Conservation (phyloP, 1,284 basidiomycete species). For the Cerioporus squamosus region DNA sequence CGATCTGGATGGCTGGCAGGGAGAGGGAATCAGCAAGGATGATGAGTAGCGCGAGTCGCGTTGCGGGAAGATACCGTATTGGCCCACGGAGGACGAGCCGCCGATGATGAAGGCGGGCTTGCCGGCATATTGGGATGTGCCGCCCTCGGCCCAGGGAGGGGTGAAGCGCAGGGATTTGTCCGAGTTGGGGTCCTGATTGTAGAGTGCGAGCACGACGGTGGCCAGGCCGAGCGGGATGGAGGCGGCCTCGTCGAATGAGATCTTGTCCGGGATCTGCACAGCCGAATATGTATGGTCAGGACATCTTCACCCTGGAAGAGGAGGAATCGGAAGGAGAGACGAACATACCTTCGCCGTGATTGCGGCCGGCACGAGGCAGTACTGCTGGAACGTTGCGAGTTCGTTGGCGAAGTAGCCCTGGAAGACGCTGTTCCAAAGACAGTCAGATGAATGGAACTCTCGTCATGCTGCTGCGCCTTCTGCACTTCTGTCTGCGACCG, state of each 20-base stretch:
- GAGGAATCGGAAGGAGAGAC: neutral
- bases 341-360: slow-evolving; percentile 32
- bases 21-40: neutral
- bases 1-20: slow-evolving; percentile 44
- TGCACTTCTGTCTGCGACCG: no score
- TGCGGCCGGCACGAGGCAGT: slow-evolving; percentile 33
- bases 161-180: slow-evolving; percentile 33
- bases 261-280: slow-evolving; percentile 33
- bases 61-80: slow-evolving; percentile 37
- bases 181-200: slow-evolving; percentile 30
- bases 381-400: slow-evolving; percentile 39
- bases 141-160: slow-evolving; percentile 34
- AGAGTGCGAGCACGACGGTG: slow-evolving; percentile 34
- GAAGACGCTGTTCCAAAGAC: slow-evolving; percentile 25
- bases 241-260: slow-evolving; percentile 37
- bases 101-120: slow-evolving; percentile 48
- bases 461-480: neutral
- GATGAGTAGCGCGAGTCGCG: no score
- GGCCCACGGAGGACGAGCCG: slow-evolving; percentile 49
- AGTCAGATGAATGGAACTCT: no score
- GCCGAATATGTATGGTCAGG: no score
- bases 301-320: no score
- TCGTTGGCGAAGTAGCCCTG: slow-evolving; percentile 26
- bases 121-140: slow-evolving; percentile 39
- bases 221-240: slow-evolving; percentile 35